Conservation (phyloP, 352 stramenopile genomes). For the Globisporangium ultimum region DNA sequence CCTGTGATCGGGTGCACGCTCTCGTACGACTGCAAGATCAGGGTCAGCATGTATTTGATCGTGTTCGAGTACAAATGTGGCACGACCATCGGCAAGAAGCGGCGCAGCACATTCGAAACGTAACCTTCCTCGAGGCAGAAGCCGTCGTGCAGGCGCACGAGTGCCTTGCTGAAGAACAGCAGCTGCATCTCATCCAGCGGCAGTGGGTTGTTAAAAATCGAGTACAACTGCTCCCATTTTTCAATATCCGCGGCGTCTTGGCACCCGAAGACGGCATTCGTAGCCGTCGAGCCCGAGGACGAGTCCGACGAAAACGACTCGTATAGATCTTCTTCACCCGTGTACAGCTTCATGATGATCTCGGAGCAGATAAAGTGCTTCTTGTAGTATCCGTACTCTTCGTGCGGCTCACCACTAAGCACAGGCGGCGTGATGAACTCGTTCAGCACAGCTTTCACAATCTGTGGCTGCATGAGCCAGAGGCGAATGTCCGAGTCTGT, state of each 20-base stretch:
- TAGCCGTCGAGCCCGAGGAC: constrained; percentile 60
- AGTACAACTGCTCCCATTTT: constrained; percentile 82
- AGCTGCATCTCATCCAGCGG: constrained; percentile 86
- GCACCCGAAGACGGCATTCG: constrained; percentile 75
- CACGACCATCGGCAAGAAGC: constrained; percentile 73
- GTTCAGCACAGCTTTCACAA: constrained; percentile 69
- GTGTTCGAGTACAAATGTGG: constrained; percentile 86
- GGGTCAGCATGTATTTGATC: constrained; percentile 88
- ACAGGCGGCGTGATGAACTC: constrained; percentile 81
- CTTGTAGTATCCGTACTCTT: constrained; percentile 90
- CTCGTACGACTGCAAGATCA: constrained; percentile 87
- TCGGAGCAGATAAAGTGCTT: constrained; percentile 87
- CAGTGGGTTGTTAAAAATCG: constrained; percentile 71
- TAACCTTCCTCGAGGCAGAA: constrained; percentile 87
- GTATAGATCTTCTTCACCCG: constrained; percentile 84
- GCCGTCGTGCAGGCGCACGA: constrained; percentile 82
- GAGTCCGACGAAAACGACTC: constrained; percentile 86
- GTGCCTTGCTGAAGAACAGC: constrained; percentile 84
- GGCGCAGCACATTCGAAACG: constrained; percentile 75
- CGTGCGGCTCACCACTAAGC: constrained; percentile 69
- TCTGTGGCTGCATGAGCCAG: constrained; percentile 79
- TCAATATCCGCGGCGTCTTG: constrained; percentile 67
- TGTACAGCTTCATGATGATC: constrained; percentile 91
- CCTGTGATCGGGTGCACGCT: constrained; percentile 86
- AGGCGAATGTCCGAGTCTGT: constrained; percentile 81